phyloP scores from a whole-genome alignment of 306 rosid species.

The Urtica urens region DNA sequence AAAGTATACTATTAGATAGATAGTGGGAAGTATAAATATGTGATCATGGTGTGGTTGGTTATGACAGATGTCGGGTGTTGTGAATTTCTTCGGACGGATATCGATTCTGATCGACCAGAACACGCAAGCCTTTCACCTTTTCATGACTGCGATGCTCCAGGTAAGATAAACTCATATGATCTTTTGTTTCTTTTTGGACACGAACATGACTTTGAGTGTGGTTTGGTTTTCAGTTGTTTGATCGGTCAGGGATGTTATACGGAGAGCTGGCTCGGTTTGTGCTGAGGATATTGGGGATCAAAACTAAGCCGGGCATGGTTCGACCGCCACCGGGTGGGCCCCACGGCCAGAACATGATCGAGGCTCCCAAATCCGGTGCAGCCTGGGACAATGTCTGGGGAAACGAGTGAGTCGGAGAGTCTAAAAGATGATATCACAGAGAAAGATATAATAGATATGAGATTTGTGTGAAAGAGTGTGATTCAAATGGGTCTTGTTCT shows the following conservation, averaged over 20 bases:
- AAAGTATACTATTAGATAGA: no score
- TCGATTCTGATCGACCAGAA: constrained; percentile 92
- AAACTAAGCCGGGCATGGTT: constrained; percentile 39
- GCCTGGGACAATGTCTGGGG: constrained; percentile 98
- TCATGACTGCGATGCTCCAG: constrained; percentile 97
- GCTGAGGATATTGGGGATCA: constrained; percentile 64
- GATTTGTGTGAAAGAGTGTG: no score
- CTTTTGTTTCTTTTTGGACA: not conserved
- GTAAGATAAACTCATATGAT: constrained; percentile 27
- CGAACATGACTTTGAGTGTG: not conserved
- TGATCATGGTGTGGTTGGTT: not conserved
- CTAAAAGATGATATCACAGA: no score
- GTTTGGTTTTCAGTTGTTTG: constrained; percentile 51
- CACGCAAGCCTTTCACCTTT: constrained; percentile 93
- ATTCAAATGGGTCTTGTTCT: no score
- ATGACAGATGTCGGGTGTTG: constrained; percentile 82
- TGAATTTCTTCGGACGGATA: constrained; percentile 85
- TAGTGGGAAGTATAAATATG: no score
- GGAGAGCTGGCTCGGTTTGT: constrained; percentile 94
- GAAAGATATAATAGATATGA: no score
- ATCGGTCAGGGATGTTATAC: constrained; percentile 74
- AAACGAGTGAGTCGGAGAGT: no score
- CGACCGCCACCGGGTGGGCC: constrained; percentile 41
- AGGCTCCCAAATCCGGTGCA: constrained; percentile 48
- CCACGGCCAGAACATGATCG: constrained; percentile 40